These are phyloP conservation scores for Rubroboletus pulcherrimus DNA, from an alignment of 768 basidiomycete genomes.

Conservation along the genomic window DNA sequence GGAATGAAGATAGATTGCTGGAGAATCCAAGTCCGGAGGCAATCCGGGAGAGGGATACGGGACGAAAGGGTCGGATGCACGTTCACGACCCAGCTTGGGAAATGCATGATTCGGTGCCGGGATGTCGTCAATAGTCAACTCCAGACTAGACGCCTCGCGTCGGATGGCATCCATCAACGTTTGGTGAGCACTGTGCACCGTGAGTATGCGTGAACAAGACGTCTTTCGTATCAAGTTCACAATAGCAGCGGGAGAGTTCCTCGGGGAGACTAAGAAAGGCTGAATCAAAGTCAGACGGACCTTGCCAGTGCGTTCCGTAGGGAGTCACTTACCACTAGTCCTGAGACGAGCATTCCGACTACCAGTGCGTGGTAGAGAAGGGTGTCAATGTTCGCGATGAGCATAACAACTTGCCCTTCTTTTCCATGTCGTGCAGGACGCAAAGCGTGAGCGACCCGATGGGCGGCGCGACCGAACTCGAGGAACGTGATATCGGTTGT, in stretches of 20 bases:
- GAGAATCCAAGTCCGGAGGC: constrained; percentile 9
- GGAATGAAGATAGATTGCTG: constrained; percentile 20
- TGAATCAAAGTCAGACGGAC: constrained; percentile 4
- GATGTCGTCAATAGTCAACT: constrained; percentile 7
- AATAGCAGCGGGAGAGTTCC: constrained; percentile 20
- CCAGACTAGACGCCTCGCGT: not conserved
- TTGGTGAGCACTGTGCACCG: constrained; percentile 5
- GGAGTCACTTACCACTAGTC: constrained; percentile 24
- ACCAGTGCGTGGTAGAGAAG: constrained; percentile 28
- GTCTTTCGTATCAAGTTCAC: constrained; percentile 19
- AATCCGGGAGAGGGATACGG: constrained; percentile 4
- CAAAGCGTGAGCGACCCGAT: constrained; percentile 29
- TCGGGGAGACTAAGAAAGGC: constrained; percentile 24
- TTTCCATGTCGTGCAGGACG: constrained; percentile 15
- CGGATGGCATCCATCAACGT: constrained; percentile 11
- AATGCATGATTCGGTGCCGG: constrained; percentile 26
- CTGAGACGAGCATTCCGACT: constrained; percentile 27
- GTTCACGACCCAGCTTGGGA: constrained; percentile 31
- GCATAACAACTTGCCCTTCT: constrained; percentile 28
- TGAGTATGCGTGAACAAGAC: constrained; percentile 18
- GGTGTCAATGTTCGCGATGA: constrained; percentile 31
- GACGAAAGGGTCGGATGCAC: constrained; percentile 6
- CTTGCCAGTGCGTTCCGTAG: not conserved
- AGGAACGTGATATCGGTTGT: constrained; percentile 18
- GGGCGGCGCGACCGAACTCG: constrained; percentile 30